phyloP scores from a whole-genome alignment of 2,329 filamentous ascomycete species.

The Ambrosiella cleistominuta region DNA sequence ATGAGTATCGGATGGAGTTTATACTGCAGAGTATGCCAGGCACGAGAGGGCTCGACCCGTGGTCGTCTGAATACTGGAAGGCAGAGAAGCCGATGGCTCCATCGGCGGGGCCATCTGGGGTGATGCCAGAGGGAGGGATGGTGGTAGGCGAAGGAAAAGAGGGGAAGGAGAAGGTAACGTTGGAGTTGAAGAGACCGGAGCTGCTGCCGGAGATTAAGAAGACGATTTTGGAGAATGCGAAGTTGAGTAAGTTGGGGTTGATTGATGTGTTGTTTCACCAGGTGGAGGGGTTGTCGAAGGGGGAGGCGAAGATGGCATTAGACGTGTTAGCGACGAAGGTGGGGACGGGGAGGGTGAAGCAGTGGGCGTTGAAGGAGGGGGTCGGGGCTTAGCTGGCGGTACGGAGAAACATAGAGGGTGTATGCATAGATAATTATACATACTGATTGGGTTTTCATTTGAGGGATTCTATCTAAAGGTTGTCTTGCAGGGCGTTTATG shows the following conservation, averaged over 20 bases:
- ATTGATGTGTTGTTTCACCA: constrained; percentile 24
- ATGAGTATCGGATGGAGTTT: constrained; percentile 56
- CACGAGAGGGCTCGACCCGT: constrained; percentile 57
- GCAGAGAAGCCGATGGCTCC: constrained; percentile 17
- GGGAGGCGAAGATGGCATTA: constrained; percentile 26
- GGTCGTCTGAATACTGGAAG: constrained; percentile 67
- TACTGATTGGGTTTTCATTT: background rate
- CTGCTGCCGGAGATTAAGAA: constrained; percentile 26
- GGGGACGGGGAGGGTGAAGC: constrained; percentile 21
- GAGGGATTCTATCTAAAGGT: no score
- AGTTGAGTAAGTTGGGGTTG: constrained; percentile 25
- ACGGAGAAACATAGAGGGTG: background rate
- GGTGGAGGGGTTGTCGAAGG: constrained; percentile 22
- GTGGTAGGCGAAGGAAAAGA: constrained; percentile 9
- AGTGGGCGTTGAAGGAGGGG: constrained; percentile 20
- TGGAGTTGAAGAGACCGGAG: constrained; percentile 17
- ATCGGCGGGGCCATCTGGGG: constrained; percentile 17
- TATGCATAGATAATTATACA: background rate
- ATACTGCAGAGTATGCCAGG: constrained; percentile 44
- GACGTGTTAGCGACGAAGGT: constrained; percentile 25
- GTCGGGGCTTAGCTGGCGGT: background rate
- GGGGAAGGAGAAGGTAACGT: constrained; percentile 20
- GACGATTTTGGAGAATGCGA: constrained; percentile 24
- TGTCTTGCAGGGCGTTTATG: no score
- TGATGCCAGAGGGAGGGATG: constrained; percentile 23